Base-by-base conservation (phyloP, 2,329 filamentous ascomycete species). In the Ophiostoma sp. region DNA sequence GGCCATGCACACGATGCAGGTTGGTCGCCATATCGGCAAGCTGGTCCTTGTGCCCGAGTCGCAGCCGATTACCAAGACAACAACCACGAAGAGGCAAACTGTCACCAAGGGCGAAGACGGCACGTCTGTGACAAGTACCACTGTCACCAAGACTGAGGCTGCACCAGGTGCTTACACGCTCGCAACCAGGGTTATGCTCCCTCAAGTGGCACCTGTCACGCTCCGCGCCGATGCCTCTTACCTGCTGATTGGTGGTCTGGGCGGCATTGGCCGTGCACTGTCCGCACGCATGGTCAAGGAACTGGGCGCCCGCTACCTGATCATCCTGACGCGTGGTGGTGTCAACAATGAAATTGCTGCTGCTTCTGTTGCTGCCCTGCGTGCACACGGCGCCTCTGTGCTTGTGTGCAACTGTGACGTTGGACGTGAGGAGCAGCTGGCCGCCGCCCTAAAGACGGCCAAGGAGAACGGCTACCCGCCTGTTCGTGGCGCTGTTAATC, bases 1-100 rank as follows among this genome's bases (percentile, higher is more conserved):
- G 0, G 79, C 80, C 3, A 79, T 83, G 71, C 77, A 80, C 41
- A 77, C 77, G 2, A 78, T 83, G 71, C 78, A 81, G 62, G 74
- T 74, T 27, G 78, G 79, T 2, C 76, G 77, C 8, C 79, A 81
- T 65, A 76, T 78, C 0, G 80, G 79, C 0, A 81, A 72, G 68
- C 44, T 71, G 4, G 70, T 72, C 5, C 67, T 72, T 5, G 69
- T 70, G 9, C 69, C 69, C 4, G n/a, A 58, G 52, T 44, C 71
- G 16, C 66, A 70, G 66, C 52, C 69, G 1, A 45, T 67, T 16
- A 64, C 67, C 2, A 69, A 63, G 4, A 66, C 18, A 16, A 42
- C 8, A 6, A 68, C 69, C 18, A 67, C 44, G 16, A 67, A 27
- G 0, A 47, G 49, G 2, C 14, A n/a, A 12, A 45, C 49, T 16